These are phyloP conservation scores for Trichocomaceae sp. DNA, from an alignment of 2,329 filamentous ascomycete species.

Conservation along the genomic window DNA sequence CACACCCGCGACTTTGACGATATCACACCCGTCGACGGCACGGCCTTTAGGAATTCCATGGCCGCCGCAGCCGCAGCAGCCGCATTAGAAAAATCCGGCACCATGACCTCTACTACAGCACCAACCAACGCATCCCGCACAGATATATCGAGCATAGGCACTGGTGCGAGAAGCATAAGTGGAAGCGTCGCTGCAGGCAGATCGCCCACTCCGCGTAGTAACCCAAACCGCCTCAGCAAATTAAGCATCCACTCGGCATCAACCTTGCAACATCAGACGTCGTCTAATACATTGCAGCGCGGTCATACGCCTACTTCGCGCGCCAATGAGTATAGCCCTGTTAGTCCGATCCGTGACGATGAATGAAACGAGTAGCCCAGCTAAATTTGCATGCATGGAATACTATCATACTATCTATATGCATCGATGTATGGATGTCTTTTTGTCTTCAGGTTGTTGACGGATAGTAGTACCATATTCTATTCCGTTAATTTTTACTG, in stretches of 20 bases:
- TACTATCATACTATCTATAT: neutral
- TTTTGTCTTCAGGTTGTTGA: neutral
- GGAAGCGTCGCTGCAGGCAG: neutral
- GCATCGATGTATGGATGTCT: neutral
- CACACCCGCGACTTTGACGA: constrained; percentile 13
- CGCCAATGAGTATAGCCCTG: neutral
- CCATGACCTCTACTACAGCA: neutral
- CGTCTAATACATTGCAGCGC: neutral
- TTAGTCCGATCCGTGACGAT: constrained; percentile 8
- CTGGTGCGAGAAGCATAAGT: neutral
- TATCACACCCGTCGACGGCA: constrained; percentile 12
- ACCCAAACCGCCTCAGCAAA: neutral
- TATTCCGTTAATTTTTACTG: neutral
- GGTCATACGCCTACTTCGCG: neutral
- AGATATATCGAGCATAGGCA: constrained; percentile 5
- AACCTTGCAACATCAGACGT: neutral
- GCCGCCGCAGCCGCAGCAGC: neutral
- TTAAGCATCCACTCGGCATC: constrained; percentile 7
- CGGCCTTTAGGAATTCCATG: constrained; percentile 6
- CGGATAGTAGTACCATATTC: neutral
- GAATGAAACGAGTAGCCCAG: neutral
- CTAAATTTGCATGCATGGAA: neutral
- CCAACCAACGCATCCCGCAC: constrained; percentile 10
- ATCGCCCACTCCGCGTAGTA: constrained; percentile 3
- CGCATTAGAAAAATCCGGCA: constrained; percentile 2